Evolutionary conservation across 164 flowering plant species (phyloP), one percentile per base, ranked within the genome.

Genomic region (grape (Vitis vinifera)): DNA sequence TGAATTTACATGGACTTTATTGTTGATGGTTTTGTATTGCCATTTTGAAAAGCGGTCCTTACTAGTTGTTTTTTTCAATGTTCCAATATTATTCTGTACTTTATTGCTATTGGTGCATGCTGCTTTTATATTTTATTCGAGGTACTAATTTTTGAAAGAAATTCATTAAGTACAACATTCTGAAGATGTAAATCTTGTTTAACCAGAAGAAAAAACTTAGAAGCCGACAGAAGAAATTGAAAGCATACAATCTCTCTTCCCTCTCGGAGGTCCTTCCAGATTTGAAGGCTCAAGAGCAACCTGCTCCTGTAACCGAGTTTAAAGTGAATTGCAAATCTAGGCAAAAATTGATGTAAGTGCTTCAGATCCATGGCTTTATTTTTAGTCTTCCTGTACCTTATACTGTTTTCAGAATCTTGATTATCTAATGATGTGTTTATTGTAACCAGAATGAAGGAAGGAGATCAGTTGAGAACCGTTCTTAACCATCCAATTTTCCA

Each of bases 221-320:
- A 68, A 81, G 85, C 66, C 82, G 84, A 10, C 88, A 81, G 68
- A 89, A 80, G 81, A 88, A 83, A 69, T 66, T 84, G 78, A 89
- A 92, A 76, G 89, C 88, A 44, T 92, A 83, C 80, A 87, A 92
- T 73, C 89, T 90, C 44, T 76, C 94, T 53, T 12, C 83, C 29
- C 87, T 92, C 30, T 62, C 83, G 1, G 90, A 86, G 62, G 78
- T 63, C 65, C 93, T 92, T 77, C 97, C 96, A 3, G 92, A 89
- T 59, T 13, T 80, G 61, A 79, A 78, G 59, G 76, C 59, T 58
- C 50, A 75, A 7, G 10, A 62, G 49, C 53, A 77, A 50, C 68
- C 62, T 48, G 62, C 70, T 66, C 49, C 74, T 15, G 68, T 69
- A 14, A 55, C 73, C 14, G 76, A 75, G 16, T 65, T 80, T 63